A percentile compares a stretch with the other conserved stretches of the same genome.
phyloP scores from a whole-genome alignment of 2,329 filamentous ascomycete species.

The Ceratocystis cacaofunesta region DNA sequence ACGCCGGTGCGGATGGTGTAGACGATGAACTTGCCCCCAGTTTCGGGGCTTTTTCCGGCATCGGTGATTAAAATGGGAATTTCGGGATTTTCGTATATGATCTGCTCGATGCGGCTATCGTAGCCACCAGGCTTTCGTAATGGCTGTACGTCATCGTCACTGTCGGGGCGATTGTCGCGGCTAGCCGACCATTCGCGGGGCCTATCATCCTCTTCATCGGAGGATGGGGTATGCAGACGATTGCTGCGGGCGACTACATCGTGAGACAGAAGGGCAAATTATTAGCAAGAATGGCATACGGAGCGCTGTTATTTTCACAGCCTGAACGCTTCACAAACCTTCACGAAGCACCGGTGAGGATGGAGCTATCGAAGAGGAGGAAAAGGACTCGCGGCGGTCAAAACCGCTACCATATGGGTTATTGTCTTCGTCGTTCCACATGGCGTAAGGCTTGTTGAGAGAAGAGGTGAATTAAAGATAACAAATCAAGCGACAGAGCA shows the following conservation, averaged over 20 bases:
- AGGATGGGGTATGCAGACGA: slow-evolving; percentile 12
- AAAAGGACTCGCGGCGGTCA: slow-evolving; percentile 68
- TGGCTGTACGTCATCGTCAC: slow-evolving; percentile 33
- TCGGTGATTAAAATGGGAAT: slow-evolving; percentile 83
- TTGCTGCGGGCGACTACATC: slow-evolving; percentile 7
- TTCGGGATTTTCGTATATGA: slow-evolving; percentile 86
- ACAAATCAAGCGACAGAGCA: not conserved
- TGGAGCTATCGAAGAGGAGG: slow-evolving; percentile 48
- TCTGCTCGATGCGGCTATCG: slow-evolving; percentile 90
- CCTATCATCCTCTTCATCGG: slow-evolving; percentile 7
- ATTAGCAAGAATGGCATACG: not conserved
- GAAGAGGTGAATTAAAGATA: not conserved
- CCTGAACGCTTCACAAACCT: slow-evolving; percentile 33
- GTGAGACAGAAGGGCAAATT: not conserved
- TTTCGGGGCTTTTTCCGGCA: slow-evolving; percentile 88
- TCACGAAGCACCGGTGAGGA: slow-evolving; percentile 43
- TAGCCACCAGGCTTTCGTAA: slow-evolving; percentile 71
- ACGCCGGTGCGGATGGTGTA: slow-evolving; percentile 95
- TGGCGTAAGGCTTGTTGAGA: slow-evolving; percentile 26
- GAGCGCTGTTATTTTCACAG: not conserved
- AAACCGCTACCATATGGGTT: slow-evolving; percentile 90
- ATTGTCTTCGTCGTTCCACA: slow-evolving; percentile 99
- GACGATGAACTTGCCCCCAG: slow-evolving; percentile 83
- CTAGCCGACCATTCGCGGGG: not conserved
- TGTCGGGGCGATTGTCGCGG: slow-evolving; percentile 28